phyloP scores from a whole-genome alignment of 108 stramenopile genomes.

The Cyclostephanos invisitatus region DNA sequence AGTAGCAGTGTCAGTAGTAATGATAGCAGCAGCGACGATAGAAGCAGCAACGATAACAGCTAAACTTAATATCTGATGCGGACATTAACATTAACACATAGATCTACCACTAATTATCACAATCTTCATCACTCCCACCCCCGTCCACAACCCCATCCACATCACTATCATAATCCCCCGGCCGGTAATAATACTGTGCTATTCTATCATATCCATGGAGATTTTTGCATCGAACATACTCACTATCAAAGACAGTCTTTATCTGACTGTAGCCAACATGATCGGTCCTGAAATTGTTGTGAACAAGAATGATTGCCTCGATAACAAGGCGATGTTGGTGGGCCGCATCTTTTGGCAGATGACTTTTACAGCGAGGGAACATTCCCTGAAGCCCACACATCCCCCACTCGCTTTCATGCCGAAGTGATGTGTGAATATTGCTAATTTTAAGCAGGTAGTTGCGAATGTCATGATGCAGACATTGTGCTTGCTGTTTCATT shows the following conservation, averaged over 20 bases:
- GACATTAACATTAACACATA: too few species aligned
- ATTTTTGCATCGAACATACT: slow-evolving; percentile 1
- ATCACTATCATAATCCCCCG: slow-evolving; percentile 11
- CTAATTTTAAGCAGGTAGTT: slow-evolving; percentile 4
- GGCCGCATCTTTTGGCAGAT: not conserved
- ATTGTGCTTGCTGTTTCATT: not conserved
- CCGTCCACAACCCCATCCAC: too few species aligned
- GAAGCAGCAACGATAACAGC: too few species aligned
- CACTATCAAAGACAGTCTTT: slow-evolving; percentile 19
- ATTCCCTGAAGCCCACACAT: too few species aligned
- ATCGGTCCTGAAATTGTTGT: slow-evolving; percentile 14
- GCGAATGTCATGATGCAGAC: slow-evolving; percentile 8
- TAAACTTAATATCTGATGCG: too few species aligned
- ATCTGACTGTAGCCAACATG: slow-evolving; percentile 7
- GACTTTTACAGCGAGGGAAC: not conserved
- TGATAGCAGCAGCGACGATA: too few species aligned
- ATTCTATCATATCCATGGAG: slow-evolving; percentile 14
- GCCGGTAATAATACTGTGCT: slow-evolving; percentile 1
- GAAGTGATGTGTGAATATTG: not conserved
- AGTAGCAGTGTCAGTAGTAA: too few species aligned
- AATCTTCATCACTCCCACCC: too few species aligned
- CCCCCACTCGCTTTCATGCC: not conserved
- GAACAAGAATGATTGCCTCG: slow-evolving; percentile 4
- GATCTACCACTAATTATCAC: too few species aligned
- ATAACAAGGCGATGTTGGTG: slow-evolving; percentile 5